Conservation (phyloP, 2,329 filamentous ascomycete genomes). For the Grosmannia serpens region DNA sequence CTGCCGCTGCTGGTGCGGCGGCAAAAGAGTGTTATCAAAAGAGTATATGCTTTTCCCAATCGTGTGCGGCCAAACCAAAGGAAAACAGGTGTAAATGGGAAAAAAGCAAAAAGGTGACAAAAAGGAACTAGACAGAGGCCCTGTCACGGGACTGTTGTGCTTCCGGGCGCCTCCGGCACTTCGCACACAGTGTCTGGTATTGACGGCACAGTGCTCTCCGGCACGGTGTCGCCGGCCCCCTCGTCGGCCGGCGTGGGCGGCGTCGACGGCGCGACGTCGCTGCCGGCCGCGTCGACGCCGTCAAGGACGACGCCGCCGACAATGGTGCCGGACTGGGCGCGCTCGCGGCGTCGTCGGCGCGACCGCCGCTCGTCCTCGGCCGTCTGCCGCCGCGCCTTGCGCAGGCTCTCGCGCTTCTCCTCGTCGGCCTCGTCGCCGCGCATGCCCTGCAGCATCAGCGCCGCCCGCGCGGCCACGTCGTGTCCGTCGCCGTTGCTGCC, state of each 20-base stretch:
- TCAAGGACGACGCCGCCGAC: not conserved
- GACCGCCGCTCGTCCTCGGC: constrained; percentile 67
- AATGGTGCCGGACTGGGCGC: constrained; percentile 28
- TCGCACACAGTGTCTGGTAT: too few species aligned
- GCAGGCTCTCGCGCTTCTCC: constrained; percentile 47
- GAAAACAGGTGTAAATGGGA: too few species aligned
- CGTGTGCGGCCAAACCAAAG: too few species aligned
- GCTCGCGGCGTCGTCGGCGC: constrained; percentile 55
- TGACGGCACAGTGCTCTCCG: not conserved
- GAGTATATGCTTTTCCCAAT: too few species aligned
- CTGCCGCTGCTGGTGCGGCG: too few species aligned
- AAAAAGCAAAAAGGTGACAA: too few species aligned
- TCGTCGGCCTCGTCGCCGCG: constrained; percentile 47
- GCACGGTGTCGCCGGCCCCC: too few species aligned
- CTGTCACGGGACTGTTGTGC: too few species aligned
- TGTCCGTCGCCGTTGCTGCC: constrained; percentile 39
- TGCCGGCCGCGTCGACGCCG: not conserved
- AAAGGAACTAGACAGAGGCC: not conserved
- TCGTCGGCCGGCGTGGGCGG: too few species aligned
- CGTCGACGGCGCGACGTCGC: too few species aligned
- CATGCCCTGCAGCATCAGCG: constrained; percentile 73
- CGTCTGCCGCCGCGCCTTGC: constrained; percentile 53
- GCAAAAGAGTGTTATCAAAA: too few species aligned
- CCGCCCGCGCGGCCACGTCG: constrained; percentile 77
- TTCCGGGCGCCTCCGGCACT: not conserved